These are phyloP conservation scores for Lagenaria siceraria DNA, from an alignment of 306 rosid genomes.

Conservation along the genomic window DNA sequence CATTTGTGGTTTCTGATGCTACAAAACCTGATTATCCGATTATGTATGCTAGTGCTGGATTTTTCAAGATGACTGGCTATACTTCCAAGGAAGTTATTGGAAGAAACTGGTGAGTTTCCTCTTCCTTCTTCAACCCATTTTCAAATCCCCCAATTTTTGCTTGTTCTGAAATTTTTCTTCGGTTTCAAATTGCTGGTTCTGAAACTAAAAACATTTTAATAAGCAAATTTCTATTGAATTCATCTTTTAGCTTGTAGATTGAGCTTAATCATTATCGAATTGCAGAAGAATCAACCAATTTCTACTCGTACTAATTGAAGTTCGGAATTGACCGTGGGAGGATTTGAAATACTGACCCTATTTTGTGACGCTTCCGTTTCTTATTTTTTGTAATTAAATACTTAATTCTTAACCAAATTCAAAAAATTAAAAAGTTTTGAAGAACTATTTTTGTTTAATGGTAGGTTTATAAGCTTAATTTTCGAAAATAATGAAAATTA, in stretches of 20 bases:
- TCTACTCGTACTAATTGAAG: background rate
- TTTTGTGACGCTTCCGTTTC: too few relatives aligned
- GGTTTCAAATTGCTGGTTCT: too few relatives aligned
- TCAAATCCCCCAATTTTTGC: too few relatives aligned
- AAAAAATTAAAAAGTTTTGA: too few relatives aligned
- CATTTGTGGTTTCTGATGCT: slow-evolving; percentile 89
- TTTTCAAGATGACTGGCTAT: slow-evolving; percentile 92
- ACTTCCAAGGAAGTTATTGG: slow-evolving; percentile 81
- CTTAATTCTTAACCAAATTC: too few relatives aligned
- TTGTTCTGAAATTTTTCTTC: too few relatives aligned
- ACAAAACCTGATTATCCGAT: slow-evolving; percentile 89
- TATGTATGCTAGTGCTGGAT: slow-evolving; percentile 86
- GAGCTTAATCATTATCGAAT: background rate
- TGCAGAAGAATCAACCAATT: too few relatives aligned
- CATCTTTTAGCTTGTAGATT: background rate
- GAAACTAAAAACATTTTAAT: background rate
- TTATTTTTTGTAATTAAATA: too few relatives aligned
- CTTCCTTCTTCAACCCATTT: background rate
- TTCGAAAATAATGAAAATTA: too few relatives aligned
- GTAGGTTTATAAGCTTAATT: too few relatives aligned
- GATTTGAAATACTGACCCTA: background rate
- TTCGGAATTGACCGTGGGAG: background rate
- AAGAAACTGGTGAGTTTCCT: slow-evolving; percentile 50
- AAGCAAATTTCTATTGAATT: background rate
- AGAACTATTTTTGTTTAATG: too few relatives aligned